Base-by-base conservation (phyloP, 2,329 filamentous ascomycete genomes). In the Xenoacremonium recifei region DNA sequence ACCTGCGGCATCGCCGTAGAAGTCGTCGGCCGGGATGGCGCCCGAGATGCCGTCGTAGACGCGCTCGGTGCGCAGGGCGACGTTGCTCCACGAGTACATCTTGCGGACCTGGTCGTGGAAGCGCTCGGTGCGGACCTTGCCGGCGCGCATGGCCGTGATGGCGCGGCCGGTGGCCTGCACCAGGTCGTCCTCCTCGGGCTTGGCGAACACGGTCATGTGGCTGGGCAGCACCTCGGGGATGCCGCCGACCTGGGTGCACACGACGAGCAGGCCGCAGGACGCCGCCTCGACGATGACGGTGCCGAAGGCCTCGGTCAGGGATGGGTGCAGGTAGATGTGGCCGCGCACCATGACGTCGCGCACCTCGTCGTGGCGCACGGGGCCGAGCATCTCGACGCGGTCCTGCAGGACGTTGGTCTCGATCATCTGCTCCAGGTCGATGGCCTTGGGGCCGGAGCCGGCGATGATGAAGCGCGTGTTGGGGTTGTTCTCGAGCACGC, bases 11-110 rank as follows among this genome's bases (percentile, higher is more conserved):
- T 87, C 85, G 21, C 89, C 89, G 60, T 96, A 96, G 58, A 95
- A 95, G 45, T 95, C 89, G 40, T 87, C 84, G 55, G 95, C 89
- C 50, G 80, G 83, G 39, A 95, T 83, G n/a, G 82, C 83, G 6
- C 90, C 91, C 3, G 84, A 89, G 54, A 99, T 95, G 35, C 93
- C 89, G 62, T 95, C 84, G 66, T 99, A 99, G 1, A 99, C 93
- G 21, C 92, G 80, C 68, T 99, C 93, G 0, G 93, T 97, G 41
- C 93, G 86, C 55, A 87, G 80, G 12, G 93, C 93, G 20, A 99
- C 92, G 63, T 99, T 92, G 20, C 88, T 88, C 93, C 93, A 99
- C 2, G 89, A 95, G 69, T 99, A 99, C 93, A 97, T 97, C 71
- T 87, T 88, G 66, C 92, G 90, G 49, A 99, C 93, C 65, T 97